phyloP scores from a whole-genome alignment of 345 rosid species.

The Lepidium africanum region DNA sequence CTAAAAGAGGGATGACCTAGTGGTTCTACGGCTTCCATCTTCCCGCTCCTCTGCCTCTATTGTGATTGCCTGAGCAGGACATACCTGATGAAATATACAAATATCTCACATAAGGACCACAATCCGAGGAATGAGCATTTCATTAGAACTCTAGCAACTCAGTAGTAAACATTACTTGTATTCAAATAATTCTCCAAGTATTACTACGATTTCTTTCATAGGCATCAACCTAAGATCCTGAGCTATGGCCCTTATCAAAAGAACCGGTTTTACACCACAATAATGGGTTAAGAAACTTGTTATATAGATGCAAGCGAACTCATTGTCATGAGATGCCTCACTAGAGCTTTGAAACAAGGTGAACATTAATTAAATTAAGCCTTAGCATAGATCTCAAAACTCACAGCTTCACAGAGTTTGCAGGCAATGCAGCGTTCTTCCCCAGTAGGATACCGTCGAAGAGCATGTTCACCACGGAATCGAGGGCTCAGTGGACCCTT shows the following conservation, averaged over 20 bases:
- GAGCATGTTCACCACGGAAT: conserved; percentile 97
- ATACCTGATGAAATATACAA: conserved; percentile 43
- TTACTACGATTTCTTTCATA: background rate
- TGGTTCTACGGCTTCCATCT: conserved; percentile 98
- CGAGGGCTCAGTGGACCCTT: conserved; percentile 98
- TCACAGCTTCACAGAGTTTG: conserved; percentile 99
- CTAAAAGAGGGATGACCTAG: conserved; percentile 45
- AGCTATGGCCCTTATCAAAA: background rate
- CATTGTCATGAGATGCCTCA: background rate
- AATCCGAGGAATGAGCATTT: background rate
- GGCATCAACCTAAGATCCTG: background rate
- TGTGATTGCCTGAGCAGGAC: conserved; percentile 98
- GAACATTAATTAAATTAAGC: background rate
- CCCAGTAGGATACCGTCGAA: conserved; percentile 84
- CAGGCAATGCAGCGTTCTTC: conserved; percentile 99
- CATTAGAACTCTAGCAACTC: background rate
- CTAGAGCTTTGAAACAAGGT: background rate
- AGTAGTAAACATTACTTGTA: background rate
- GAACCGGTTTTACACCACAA: background rate
- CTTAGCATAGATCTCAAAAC: conserved; percentile 6
- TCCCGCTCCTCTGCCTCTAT: conserved; percentile 97
- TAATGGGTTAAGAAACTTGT: background rate
- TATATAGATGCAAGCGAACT: background rate
- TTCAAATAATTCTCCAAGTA: background rate
- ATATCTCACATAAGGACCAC: background rate